Evolutionary conservation across 23 red algal genomes (phyloP).

Genomic region (Gracilaria caudata): DNA sequence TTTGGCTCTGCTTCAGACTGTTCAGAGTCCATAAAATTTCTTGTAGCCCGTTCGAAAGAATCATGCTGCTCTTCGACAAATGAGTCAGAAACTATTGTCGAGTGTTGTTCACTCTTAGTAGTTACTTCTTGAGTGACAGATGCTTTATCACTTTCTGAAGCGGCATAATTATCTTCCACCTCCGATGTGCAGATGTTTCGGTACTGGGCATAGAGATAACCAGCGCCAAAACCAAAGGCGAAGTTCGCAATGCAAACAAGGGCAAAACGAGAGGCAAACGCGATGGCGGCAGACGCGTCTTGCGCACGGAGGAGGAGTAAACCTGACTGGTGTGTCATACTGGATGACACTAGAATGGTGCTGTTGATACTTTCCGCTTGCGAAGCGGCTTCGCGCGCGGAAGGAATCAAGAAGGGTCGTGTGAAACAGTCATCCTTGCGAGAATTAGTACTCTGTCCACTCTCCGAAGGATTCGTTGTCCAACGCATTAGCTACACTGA

Average conservation of each 20-base stretch:
- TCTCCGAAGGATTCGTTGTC: neutral
- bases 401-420: neutral
- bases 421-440: neutral
- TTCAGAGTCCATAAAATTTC: neutral
- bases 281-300: constrained; percentile 33
- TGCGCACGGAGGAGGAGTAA: constrained; percentile 32
- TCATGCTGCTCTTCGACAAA: constrained; percentile 30
- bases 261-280: constrained; percentile 41
- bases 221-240: constrained; percentile 47
- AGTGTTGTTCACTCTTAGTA: neutral
- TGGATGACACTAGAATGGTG: neutral
- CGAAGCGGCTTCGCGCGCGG: constrained; percentile 21
- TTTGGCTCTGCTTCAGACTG: constrained; percentile 15
- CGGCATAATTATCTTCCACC: neutral
- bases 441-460: neutral
- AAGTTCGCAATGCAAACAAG: constrained; percentile 60
- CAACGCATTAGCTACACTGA: constrained; percentile 9
- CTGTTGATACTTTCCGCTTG: neutral
- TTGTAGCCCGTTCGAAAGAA: neutral
- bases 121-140: constrained; percentile 8
- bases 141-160: neutral
- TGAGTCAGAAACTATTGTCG: neutral
- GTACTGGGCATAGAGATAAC: constrained; percentile 20
- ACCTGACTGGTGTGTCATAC: constrained; percentile 27
- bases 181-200: constrained; percentile 29